phyloP scores from a whole-genome alignment of 179 eudicot species.

The Patellifolia procumbens region DNA sequence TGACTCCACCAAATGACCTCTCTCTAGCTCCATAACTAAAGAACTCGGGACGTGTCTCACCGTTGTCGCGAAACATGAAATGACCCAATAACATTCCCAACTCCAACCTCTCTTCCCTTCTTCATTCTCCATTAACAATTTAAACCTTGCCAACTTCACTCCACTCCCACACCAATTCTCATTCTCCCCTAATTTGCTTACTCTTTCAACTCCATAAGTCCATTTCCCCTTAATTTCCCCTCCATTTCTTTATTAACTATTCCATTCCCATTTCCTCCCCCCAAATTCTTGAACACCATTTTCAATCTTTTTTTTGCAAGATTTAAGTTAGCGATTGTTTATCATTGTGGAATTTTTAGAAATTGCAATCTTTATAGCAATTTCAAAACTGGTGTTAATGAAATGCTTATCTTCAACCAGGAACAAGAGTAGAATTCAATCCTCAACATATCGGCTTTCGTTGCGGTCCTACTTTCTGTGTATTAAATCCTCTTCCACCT shows the following conservation, averaged over 20 bases:
- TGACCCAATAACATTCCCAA: too few relatives aligned
- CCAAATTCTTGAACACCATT: not conserved
- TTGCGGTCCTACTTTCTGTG: not conserved
- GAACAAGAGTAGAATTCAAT: not conserved
- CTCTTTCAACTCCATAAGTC: not conserved
- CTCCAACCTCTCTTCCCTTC: too few relatives aligned
- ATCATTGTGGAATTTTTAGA: not conserved
- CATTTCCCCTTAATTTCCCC: not conserved
- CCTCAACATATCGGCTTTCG: too few relatives aligned
- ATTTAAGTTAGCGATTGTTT: too few relatives aligned
- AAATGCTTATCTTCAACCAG: not conserved
- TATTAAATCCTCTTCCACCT: not conserved
- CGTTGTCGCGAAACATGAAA: too few relatives aligned
- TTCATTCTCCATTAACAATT: not conserved
- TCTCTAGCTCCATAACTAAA: too few relatives aligned
- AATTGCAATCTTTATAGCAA: not conserved
- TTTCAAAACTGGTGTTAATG: slow-evolving; percentile 7
- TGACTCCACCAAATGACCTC: too few relatives aligned
- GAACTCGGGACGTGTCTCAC: too few relatives aligned
- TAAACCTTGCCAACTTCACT: not conserved
- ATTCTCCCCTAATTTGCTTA: not conserved
- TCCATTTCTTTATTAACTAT: not conserved
- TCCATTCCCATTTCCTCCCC: not conserved
- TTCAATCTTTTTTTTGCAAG: not conserved
- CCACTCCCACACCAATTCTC: not conserved